Percentiles rank a stretch among this genome's conserved stretches.
Conservation (phyloP, 2,329 filamentous ascomycete genomes). For the Aureobasidium subglaciale region DNA sequence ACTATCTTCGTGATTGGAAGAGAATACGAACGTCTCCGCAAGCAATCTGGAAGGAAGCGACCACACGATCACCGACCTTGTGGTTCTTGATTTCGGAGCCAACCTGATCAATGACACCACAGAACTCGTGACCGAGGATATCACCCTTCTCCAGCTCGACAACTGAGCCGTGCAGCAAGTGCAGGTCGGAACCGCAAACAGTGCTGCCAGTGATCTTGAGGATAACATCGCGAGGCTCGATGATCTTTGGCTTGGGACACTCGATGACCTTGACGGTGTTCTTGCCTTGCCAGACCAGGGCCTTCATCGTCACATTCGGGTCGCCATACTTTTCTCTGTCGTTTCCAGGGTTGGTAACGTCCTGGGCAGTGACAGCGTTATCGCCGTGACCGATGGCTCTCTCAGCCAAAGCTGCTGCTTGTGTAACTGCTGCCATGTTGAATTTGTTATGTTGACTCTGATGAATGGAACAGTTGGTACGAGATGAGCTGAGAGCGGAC, state of each 20-base stretch:
- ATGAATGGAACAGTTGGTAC: not conserved
- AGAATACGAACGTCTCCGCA: constrained; percentile 33
- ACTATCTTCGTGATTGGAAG: not conserved
- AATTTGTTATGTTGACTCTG: not conserved
- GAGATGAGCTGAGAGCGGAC: not conserved
- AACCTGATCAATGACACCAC: constrained; percentile 42
- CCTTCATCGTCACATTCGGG: constrained; percentile 63
- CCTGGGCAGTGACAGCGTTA: constrained; percentile 59
- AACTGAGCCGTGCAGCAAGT: constrained; percentile 45
- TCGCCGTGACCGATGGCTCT: constrained; percentile 60
- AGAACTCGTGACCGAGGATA: constrained; percentile 48
- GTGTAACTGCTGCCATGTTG: constrained; percentile 41
- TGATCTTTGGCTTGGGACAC: constrained; percentile 60
- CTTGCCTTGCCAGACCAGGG: constrained; percentile 75
- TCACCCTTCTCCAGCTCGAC: constrained; percentile 46
- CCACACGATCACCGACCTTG: constrained; percentile 53
- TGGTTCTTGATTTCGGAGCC: constrained; percentile 37
- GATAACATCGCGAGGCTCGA: constrained; percentile 71
- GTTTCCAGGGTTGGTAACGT: constrained; percentile 57
- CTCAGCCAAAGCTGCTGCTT: constrained; percentile 62
- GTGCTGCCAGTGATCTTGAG: constrained; percentile 65
- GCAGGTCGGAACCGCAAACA: constrained; percentile 55
- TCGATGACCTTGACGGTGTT: constrained; percentile 66
- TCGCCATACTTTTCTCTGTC: constrained; percentile 46
- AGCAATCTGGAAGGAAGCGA: constrained; percentile 82